Evolutionary conservation across 768 basidiomycete species (phyloP), one percentile per base, ranked within the genome.

Genomic region (Mrakia gelida): DNA sequence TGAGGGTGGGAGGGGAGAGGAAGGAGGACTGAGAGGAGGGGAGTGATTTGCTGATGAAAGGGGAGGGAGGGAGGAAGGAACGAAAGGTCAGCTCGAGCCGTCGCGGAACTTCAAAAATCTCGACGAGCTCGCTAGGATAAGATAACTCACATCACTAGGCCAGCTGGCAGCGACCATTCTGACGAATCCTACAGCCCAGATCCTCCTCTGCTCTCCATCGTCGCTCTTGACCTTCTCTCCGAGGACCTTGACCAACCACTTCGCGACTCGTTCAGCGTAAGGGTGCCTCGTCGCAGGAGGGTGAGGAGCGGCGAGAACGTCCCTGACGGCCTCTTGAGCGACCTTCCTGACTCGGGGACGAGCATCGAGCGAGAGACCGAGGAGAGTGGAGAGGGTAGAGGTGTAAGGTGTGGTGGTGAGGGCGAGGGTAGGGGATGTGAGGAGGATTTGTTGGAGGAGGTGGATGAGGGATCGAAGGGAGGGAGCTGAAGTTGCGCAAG

Each of bases 321-420:
- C 91, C 81, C 88, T 88, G 45, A 99, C 88, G 28, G 92, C 88
- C 82, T 98, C 95, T 67, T 91, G 91, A 32, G 95, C 95, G 82
- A 91, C 90, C 84, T 89, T 95, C 76, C 97, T 90, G 73, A 99
- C 94, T 86, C 98, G 98, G 28, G 97, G 97, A 72, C 97, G 87
- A 6, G 91, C 88, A 85, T 99, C 97, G 63, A 94, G 87, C 81
- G 89, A 91, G 68, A 97, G 86, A 70, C 92, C 91, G 61, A 98
- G 86, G 74, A 97, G 86, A 54, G 92, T 91, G 63, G 92, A 91
- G 87, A 95, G 98, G 3, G 91, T 88, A 83, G 95, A 92, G 70
- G 92, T 87, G 61, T 84, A 76, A 34, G 85, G 86, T 43, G 82
- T 83, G 13, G 84, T 84, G 49, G 92, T 91, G 75, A 97, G 86